These are phyloP conservation scores for Limtongia smithiae DNA, from an alignment of 805 yeast genomes.

Conservation along the genomic window DNA sequence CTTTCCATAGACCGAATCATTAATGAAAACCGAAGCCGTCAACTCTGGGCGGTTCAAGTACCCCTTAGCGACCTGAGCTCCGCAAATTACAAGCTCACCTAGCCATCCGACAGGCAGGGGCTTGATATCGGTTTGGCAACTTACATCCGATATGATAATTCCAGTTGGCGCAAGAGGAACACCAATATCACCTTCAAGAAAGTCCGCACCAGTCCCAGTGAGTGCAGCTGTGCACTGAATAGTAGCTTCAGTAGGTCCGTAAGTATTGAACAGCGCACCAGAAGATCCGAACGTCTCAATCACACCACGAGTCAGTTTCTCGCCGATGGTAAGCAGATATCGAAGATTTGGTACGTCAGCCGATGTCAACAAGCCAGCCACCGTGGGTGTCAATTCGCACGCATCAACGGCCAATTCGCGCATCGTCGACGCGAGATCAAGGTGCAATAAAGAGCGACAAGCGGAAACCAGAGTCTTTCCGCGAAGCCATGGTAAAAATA, in stretches of 20 bases:
- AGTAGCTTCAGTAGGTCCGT: conserved; percentile 34
- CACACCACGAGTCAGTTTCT: conserved; percentile 26
- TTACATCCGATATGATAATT: conserved; percentile 16
- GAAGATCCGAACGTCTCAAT: conserved; percentile 27
- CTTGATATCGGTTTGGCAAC: background rate
- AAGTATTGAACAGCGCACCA: conserved; percentile 26
- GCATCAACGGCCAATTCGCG: conserved; percentile 19
- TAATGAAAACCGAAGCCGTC: conserved; percentile 28
- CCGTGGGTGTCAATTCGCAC: conserved; percentile 32
- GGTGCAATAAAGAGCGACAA: conserved; percentile 14
- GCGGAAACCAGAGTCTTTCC: conserved; percentile 27
- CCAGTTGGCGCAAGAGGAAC: conserved; percentile 22
- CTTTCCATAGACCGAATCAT: conserved; percentile 18
- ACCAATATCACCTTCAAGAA: conserved; percentile 26
- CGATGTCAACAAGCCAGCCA: conserved; percentile 25
- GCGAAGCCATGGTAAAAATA: conserved; percentile 28
- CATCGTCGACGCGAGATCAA: conserved; percentile 22
- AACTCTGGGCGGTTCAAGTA: conserved; percentile 31
- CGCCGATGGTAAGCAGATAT: conserved; percentile 30
- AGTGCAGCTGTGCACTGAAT: conserved; percentile 31
- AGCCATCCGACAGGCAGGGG: conserved; percentile 31
- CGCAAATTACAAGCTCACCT: conserved; percentile 34
- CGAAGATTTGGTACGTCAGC: conserved; percentile 17
- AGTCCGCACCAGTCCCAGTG: conserved; percentile 10
- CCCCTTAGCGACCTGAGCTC: conserved; percentile 34